A percentile compares a stretch with the other conserved stretches of the same genome.
Evolutionary conservation across 202 grass and related monocot genomes (phyloP).

Genomic region (Musa balbisiana): DNA sequence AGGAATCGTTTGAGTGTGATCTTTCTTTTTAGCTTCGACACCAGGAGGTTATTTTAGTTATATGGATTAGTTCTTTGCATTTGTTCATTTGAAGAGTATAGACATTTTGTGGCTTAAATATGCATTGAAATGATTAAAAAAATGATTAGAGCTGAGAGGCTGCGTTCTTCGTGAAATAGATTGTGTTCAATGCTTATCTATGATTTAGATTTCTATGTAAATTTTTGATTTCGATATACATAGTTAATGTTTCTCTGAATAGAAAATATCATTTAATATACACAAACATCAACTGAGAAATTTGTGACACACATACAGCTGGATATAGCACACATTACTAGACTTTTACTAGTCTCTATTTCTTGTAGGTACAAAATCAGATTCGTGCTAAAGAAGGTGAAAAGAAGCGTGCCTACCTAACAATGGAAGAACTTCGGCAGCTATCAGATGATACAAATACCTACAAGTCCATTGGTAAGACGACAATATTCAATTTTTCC

Average conservation of each 20-base stretch:
- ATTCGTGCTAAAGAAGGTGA: slow-evolving; percentile 76
- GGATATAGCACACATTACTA: not conserved
- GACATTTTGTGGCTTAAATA: not conserved
- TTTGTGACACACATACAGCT: not conserved
- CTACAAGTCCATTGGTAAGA: slow-evolving; percentile 82
- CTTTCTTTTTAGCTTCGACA: not conserved
- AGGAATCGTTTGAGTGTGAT: too few relatives aligned
- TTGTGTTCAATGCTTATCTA: not conserved
- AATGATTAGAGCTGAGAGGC: not conserved
- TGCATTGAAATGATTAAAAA: too few relatives aligned
- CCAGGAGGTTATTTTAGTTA: not conserved
- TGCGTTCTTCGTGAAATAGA: not conserved
- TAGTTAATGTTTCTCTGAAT: too few relatives aligned
- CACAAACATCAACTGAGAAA: not conserved
- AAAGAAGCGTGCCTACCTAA: slow-evolving; percentile 87
- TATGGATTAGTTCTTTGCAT: not conserved
- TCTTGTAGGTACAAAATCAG: slow-evolving; percentile 49
- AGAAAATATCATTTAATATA: not conserved
- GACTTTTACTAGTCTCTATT: not conserved
- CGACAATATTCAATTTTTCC: slow-evolving; percentile 8
- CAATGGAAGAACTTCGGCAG: slow-evolving; percentile 75
- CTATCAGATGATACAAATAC: slow-evolving; percentile 77
- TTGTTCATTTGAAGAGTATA: slow-evolving; percentile 3
- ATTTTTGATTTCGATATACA: not conserved
- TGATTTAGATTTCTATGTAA: not conserved